Base-by-base conservation (phyloP, 345 rosid genomes). In the Sonneratia caseolaris region DNA sequence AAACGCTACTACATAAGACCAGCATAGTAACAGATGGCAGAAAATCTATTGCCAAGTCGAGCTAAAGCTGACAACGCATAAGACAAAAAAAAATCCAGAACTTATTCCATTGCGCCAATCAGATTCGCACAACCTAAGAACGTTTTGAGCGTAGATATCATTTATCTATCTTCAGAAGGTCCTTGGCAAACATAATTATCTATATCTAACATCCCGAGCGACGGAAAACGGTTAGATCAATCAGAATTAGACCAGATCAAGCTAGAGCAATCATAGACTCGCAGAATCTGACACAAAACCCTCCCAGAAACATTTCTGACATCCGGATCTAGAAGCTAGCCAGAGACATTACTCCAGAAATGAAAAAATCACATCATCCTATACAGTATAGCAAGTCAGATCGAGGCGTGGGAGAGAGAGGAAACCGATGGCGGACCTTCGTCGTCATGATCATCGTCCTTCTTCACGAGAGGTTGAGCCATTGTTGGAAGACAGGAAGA, bases 361-460 rank as follows among this genome's bases (percentile, higher is more conserved):
- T 38, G 10, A 43, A 59, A 10, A 3, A 0, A 61, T 9, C 45
- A 9, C 45, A 27, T 27, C 32, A 27, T 27, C 15, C 3, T 53
- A 56, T 22, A 8, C 45, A 47, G 8, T 24, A 14, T 7, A 53
- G 13, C 71, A 62, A 42, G 51, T 53, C 70, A 43, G 62, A 22
- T 48, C 22, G 45, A 35, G 43, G 32, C 32, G 0, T 8, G 43
- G 5, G 43, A 40, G 51, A 47, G 51, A 9, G 37, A 21, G 57
- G 75, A 43, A 72, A 16, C 70, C 71, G 42, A 37, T 16, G 68
- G 49, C 62, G 38, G 74, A 96, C 99, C 89, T 86, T 96, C 99
- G 68, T 96, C 99, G 82, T 96, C 99, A 71, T 84, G 95, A 81
- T 96, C 99, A 70, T 96, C 99, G 77, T 96, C 97, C 78, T 96